phyloP scores from a whole-genome alignment of 768 basidiomycete species.

The Mycena rebaudengoi region DNA sequence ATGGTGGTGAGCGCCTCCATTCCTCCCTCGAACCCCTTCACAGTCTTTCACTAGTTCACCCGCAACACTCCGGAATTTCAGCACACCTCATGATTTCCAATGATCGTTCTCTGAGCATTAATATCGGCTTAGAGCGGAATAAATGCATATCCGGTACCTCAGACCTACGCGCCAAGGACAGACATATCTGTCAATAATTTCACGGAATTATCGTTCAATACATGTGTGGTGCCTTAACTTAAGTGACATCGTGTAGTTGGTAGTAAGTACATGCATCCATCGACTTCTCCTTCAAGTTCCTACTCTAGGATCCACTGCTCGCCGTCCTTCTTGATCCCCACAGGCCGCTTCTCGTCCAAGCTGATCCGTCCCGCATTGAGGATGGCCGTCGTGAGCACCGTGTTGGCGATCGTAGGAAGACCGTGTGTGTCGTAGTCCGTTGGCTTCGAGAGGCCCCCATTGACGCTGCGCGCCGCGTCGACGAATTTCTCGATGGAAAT shows the following conservation, averaged over 20 bases:
- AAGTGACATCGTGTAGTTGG: too few relatives aligned
- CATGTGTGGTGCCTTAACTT: constrained; percentile 13
- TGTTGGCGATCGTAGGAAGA: constrained; percentile 89
- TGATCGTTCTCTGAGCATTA: background rate
- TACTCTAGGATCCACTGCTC: constrained; percentile 76
- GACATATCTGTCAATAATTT: too few relatives aligned
- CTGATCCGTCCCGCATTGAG: constrained; percentile 91
- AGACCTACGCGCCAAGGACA: too few relatives aligned
- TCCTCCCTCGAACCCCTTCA: constrained; percentile 28
- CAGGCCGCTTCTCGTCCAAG: constrained; percentile 88
- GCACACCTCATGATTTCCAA: constrained; percentile 9
- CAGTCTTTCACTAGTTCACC: constrained; percentile 27
- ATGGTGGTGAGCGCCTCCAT: constrained; percentile 24
- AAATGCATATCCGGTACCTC: too few relatives aligned
- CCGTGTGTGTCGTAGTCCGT: constrained; percentile 81
- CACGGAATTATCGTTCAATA: too few relatives aligned
- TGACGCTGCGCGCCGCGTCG: constrained; percentile 82
- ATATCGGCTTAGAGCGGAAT: too few relatives aligned
- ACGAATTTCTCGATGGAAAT: constrained; percentile 93
- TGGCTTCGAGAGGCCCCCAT: constrained; percentile 71
- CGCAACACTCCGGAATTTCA: constrained; percentile 15
- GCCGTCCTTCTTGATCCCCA: constrained; percentile 75
- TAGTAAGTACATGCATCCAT: background rate
- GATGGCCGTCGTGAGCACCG: constrained; percentile 87
- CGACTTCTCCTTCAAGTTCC: constrained; percentile 33